phyloP scores from a whole-genome alignment of 2,329 filamentous ascomycete genomes.

The Diaporthe longicolla region DNA sequence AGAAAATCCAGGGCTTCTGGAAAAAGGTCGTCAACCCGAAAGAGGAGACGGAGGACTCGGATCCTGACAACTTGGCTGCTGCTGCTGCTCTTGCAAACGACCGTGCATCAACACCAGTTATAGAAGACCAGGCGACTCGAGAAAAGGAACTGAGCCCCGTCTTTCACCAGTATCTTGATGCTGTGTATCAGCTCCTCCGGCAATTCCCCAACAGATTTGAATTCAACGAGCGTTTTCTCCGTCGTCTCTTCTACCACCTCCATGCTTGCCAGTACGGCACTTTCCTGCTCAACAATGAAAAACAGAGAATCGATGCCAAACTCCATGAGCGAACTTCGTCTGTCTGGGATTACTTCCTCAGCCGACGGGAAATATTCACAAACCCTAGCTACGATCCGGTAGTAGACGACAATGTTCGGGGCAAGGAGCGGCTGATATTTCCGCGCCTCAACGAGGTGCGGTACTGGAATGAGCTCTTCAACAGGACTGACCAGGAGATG shows the following conservation, averaged over 20 bases:
- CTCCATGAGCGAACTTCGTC: slow-evolving; percentile 82
- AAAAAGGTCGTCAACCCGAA: slow-evolving; percentile 75
- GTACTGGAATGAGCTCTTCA: slow-evolving; percentile 95
- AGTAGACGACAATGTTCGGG: slow-evolving; percentile 83
- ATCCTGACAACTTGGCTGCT: slow-evolving; percentile 65
- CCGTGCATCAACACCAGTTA: slow-evolving; percentile 49
- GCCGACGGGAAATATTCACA: slow-evolving; percentile 82
- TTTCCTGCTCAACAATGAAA: slow-evolving; percentile 95
- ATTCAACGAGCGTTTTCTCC: slow-evolving; percentile 94
- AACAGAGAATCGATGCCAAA: slow-evolving; percentile 80
- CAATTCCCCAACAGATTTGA: slow-evolving; percentile 93
- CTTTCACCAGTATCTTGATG: slow-evolving; percentile 97
- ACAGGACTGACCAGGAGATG: slow-evolving; percentile 91
- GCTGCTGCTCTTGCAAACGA: slow-evolving; percentile 51
- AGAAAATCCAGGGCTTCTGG: slow-evolving; percentile 91
- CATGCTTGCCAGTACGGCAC: slow-evolving; percentile 98
- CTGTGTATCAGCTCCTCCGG: slow-evolving; percentile 88
- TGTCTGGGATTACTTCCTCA: slow-evolving; percentile 96
- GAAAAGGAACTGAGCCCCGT: slow-evolving; percentile 95
- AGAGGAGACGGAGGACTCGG: slow-evolving; percentile 71
- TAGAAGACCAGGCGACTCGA: slow-evolving; percentile 77
- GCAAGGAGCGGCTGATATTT: slow-evolving; percentile 87
- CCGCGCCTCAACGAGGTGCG: slow-evolving; percentile 83
- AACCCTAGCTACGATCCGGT: slow-evolving; percentile 83
- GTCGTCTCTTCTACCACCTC: slow-evolving; percentile 90